Base-by-base conservation (phyloP, 148 eudicot species). In the Fagopyrum homotropicum region DNA sequence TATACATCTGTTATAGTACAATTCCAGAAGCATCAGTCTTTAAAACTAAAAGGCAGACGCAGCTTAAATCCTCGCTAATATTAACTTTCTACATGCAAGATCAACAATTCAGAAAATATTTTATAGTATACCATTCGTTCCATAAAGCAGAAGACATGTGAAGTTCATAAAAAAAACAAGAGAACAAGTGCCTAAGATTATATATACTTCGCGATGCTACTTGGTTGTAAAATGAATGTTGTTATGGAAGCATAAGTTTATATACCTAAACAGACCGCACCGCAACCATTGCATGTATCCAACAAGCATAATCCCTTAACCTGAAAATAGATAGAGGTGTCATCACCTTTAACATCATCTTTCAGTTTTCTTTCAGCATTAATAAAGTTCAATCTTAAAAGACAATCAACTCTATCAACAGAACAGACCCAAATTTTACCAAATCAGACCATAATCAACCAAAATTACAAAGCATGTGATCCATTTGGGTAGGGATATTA, bases 221-320 rank as follows among this genome's bases (percentile, higher is more conserved):
- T 61, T 29, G 29, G 11, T 45, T 45, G 43, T 50, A 29, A 29
- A 72, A 50, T 10, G 15, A 45, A 45, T 46, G 35, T 9, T 45
- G 29, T 46, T 11, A 17, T 50, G 56, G 43, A 50, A 72, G 56
- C 40, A 48, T 1, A 72, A 63, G 6, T 9, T 2, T 15, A 66
- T 40, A 47, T 49, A 72, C 75, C 75, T 72, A 72, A 9, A 49
- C 35, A 29, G 75, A 72, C 51, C 59, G 56, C 59, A 72, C 54
- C 19, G 22, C 75, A 72, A 50, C 75, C 75, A 72, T 72, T 50
- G 44, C 59, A 72, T 10, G 75, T 26, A 72, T 52, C 59, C 75
- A 72, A 52, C 75, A 72, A 72, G 56, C 75, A 72, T 72, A 72
- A 72, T 72, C 75, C 75, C 56, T 72, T 43, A 29, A 72, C 56